Conservation (phyloP, 345 rosid species). For the Hypericum androsaemum region DNA sequence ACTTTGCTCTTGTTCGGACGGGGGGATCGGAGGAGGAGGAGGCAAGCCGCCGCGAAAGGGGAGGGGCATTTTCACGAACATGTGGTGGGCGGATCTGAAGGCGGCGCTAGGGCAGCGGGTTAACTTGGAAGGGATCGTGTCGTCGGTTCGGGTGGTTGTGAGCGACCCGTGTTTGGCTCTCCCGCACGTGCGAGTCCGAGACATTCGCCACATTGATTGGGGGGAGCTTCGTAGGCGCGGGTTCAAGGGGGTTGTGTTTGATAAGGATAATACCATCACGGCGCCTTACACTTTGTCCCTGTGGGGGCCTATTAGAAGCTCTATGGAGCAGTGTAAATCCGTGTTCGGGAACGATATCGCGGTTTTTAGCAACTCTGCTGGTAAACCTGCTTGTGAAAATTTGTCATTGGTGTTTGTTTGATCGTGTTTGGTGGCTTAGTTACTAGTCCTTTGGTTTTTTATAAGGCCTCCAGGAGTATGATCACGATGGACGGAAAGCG, state of each 20-base stretch:
- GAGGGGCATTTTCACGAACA: conserved; percentile 45
- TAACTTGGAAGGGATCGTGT: conserved; percentile 72
- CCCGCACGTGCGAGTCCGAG: conserved; percentile 70
- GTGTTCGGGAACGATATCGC: conserved; percentile 77
- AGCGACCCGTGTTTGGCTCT: conserved; percentile 62
- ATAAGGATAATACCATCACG: conserved; percentile 90
- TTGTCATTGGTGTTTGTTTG: conserved; percentile 8
- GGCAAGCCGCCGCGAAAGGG: conserved; percentile 4
- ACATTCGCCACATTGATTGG: conserved; percentile 78
- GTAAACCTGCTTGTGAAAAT: conserved; percentile 25
- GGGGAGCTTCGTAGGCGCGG: conserved; percentile 64
- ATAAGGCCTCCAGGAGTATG: conserved; percentile 79
- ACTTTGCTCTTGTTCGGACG: too few species aligned
- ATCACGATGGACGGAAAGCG: conserved; percentile 74
- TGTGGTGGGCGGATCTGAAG: conserved; percentile 93
- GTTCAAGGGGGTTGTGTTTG: conserved; percentile 87
- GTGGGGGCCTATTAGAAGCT: conserved; percentile 54
- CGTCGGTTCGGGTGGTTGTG: conserved; percentile 41
- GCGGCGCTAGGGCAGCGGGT: conserved; percentile 86
- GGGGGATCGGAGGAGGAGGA: conserved; percentile 5
- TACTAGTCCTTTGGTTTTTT: conserved; percentile 9
- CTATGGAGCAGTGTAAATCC: conserved; percentile 66
- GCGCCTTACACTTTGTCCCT: conserved; percentile 75
- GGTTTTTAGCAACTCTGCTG: conserved; percentile 91
- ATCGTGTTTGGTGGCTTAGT: conserved; percentile 1